Conservation (phyloP, 345 rosid species). For the Dipteronia dyeriana region DNA sequence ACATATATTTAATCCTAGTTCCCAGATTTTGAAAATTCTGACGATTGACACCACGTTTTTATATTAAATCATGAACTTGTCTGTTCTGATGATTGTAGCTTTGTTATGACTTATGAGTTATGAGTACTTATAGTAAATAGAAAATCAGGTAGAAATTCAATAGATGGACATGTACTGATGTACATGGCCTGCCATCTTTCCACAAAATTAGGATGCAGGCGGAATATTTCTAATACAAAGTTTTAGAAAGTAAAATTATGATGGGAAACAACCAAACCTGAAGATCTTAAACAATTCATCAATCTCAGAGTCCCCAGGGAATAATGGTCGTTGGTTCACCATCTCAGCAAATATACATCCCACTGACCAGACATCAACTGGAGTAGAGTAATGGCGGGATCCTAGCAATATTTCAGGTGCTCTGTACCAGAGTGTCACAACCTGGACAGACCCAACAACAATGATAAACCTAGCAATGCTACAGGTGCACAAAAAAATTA, state of each 20-base stretch:
- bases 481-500: neutral
- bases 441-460: slow-evolving; percentile 45
- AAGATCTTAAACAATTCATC: slow-evolving; percentile 95
- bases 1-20: neutral
- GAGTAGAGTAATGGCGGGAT: slow-evolving; percentile 95
- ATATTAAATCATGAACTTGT: neutral
- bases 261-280: slow-evolving; percentile 54
- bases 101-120: neutral
- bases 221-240: neutral
- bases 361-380: slow-evolving; percentile 98
- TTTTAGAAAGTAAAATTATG: neutral
- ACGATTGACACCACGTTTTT: neutral
- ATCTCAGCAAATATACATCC: slow-evolving; percentile 99
- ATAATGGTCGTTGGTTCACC: slow-evolving; percentile 91
- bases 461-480: slow-evolving; percentile 7
- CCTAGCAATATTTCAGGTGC: slow-evolving; percentile 99
- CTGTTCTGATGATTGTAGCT: neutral
- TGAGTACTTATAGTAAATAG: neutral
- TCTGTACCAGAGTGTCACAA: slow-evolving; percentile 98
- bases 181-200: neutral
- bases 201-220: neutral
- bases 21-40: neutral
- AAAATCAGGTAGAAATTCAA: neutral
- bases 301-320: slow-evolving; percentile 98
- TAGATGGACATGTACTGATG: neutral